These are phyloP conservation scores for Triticum urartu DNA, from an alignment of 176 grass and related monocot genomes.

Conservation along the genomic window DNA sequence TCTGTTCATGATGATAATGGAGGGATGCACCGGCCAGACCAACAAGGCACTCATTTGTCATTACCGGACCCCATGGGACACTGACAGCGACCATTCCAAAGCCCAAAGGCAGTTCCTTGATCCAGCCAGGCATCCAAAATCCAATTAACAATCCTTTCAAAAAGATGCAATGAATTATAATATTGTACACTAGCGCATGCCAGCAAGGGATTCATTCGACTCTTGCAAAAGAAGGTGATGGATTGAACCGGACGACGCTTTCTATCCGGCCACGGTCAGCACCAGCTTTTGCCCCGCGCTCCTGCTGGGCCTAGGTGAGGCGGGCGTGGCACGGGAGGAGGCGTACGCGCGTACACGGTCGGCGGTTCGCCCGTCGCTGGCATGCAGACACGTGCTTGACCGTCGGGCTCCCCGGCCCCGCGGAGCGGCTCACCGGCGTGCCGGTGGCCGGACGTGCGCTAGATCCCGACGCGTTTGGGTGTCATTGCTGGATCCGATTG, in stretches of 20 bases:
- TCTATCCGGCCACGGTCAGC: not conserved
- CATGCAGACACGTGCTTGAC: not conserved
- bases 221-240: too few species aligned
- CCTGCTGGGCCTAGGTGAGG: not conserved
- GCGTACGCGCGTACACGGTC: not conserved
- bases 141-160: not conserved
- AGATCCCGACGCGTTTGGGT: not conserved
- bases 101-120: not conserved
- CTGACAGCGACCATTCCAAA: not conserved
- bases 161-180: too few species aligned
- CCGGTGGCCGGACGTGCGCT: not conserved
- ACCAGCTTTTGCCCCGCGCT: not conserved
- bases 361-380: conserved; percentile 28
- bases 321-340: not conserved
- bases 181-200: not conserved
- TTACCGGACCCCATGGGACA: not conserved
- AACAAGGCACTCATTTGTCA: not conserved
- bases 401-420: too few species aligned
- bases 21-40: conserved; percentile 6
- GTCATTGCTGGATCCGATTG: too few species aligned
- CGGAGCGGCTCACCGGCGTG: not conserved
- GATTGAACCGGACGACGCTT: not conserved
- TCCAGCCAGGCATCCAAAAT: not conserved
- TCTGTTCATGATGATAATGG: not conserved
- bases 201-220: not conserved